Evolutionary conservation across 2,329 filamentous ascomycete genomes (phyloP).

Genomic region (Bipolaris victoriae): DNA sequence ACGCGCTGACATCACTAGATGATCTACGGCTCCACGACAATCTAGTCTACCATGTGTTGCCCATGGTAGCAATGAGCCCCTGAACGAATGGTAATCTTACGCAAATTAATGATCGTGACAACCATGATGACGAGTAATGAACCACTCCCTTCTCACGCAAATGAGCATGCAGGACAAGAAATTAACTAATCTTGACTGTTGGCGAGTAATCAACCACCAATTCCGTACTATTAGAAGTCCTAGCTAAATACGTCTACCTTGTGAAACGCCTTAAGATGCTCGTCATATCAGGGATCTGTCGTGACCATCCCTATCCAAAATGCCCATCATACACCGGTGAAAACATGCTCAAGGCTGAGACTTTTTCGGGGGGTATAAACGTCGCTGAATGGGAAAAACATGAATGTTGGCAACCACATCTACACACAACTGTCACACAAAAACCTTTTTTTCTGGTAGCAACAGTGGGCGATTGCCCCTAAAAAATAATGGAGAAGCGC

Average conservation of each 20-base stretch:
- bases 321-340: slow-evolving; percentile 16
- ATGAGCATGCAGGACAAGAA: not conserved
- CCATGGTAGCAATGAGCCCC: not conserved
- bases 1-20: slow-evolving; percentile 10
- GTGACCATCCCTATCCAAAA: slow-evolving; percentile 13
- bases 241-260: slow-evolving; percentile 13
- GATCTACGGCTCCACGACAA: not conserved
- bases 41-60: not conserved
- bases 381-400: slow-evolving; percentile 19
- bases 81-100: not conserved
- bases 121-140: not conserved
- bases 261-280: slow-evolving; percentile 16
- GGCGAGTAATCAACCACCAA: slow-evolving; percentile 4
- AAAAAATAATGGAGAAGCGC: slow-evolving; percentile 28
- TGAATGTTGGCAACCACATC: slow-evolving; percentile 16
- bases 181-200: not conserved
- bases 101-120: not conserved
- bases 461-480: slow-evolving; percentile 10
- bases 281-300: slow-evolving; percentile 11
- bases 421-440: slow-evolving; percentile 10
- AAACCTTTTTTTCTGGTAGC: slow-evolving; percentile 2
- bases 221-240: slow-evolving; percentile 13
- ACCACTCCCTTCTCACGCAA: not conserved
- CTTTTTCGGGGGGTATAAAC: slow-evolving; percentile 19
- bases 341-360: slow-evolving; percentile 18